Percentiles rank a stretch among this genome's conserved stretches.
phyloP scores from a whole-genome alignment of 1,139 yeast species.

The Zygotorulaspora mrakii region DNA sequence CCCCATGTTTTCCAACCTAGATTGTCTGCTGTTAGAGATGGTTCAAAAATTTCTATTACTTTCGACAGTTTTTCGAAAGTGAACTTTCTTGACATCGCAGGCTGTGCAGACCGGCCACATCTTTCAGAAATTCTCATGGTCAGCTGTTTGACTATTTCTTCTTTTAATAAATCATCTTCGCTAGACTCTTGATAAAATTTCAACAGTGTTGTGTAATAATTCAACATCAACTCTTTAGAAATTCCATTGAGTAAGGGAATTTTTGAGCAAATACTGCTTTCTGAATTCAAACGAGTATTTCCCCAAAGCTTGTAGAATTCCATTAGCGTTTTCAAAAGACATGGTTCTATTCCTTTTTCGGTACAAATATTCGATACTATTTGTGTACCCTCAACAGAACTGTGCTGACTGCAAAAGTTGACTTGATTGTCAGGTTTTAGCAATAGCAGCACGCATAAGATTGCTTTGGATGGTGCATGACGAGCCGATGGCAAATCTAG shows the following conservation, averaged over 20 bases:
- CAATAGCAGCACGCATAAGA: conserved; percentile 46
- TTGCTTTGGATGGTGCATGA: conserved; percentile 49
- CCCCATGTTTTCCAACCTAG: conserved; percentile 97
- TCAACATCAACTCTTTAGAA: conserved; percentile 38
- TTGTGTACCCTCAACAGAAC: conserved; percentile 7
- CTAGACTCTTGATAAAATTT: conserved; percentile 45
- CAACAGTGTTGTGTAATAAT: conserved; percentile 65
- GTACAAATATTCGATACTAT: conserved; percentile 29
- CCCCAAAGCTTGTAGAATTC: conserved; percentile 46
- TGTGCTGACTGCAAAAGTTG: conserved; percentile 47
- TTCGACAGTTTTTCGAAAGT: conserved; percentile 38
- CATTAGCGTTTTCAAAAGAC: conserved; percentile 33
- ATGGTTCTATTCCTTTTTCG: conserved; percentile 35
- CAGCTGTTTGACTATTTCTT: conserved; percentile 50
- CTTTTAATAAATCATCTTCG: conserved; percentile 38
- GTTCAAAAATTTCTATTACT: conserved; percentile 60
- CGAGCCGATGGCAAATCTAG: conserved; percentile 63
- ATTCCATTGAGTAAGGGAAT: conserved; percentile 24
- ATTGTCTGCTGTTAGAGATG: conserved; percentile 80
- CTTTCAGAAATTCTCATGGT: conserved; percentile 70
- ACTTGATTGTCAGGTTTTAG: conserved; percentile 51
- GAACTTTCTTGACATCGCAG: conserved; percentile 57
- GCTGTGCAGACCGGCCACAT: conserved; percentile 84
- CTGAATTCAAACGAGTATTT: conserved; percentile 35
- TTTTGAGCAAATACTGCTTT: conserved; percentile 34